A percentile compares a stretch with the other conserved stretches of the same genome.
Evolutionary conservation across 1,139 yeast species (phyloP).

Genomic region (Hemisphaericaspora xylanilytica): DNA sequence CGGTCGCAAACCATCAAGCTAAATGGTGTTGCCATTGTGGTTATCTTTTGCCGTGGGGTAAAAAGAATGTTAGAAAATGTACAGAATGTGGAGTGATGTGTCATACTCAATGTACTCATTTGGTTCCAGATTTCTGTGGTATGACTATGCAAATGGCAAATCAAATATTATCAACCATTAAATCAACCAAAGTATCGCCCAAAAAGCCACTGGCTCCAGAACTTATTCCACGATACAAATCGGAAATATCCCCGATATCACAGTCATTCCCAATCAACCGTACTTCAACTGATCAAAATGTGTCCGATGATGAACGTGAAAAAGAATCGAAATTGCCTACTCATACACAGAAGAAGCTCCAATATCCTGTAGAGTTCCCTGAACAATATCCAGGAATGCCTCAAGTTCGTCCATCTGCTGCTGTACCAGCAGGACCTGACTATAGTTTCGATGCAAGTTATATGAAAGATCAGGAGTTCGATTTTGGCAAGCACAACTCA

Average conservation of each 20-base stretch:
- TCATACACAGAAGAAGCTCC: slow-evolving; percentile 30
- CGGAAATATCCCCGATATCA: slow-evolving; percentile 10
- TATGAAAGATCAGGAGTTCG: slow-evolving; percentile 4
- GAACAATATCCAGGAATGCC: slow-evolving; percentile 17
- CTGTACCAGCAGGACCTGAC: slow-evolving; percentile 8
- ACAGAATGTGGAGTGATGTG: slow-evolving; percentile 94
- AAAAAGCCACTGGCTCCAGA: slow-evolving; percentile 14
- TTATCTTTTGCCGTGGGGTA: slow-evolving; percentile 90
- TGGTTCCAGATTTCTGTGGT: slow-evolving; percentile 97
- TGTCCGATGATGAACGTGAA: slow-evolving; percentile 30
- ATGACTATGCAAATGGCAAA: slow-evolving; percentile 98
- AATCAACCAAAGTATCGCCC: slow-evolving; percentile 49
- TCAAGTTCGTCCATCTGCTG: slow-evolving; percentile 11
- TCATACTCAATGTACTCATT: slow-evolving; percentile 86
- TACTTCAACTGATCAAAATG: slow-evolving; percentile 5
- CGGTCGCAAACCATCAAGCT: slow-evolving; percentile 87
- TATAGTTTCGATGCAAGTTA: slow-evolving; percentile 8
- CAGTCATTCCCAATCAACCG: slow-evolving; percentile 9
- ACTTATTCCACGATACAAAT: slow-evolving; percentile 2
- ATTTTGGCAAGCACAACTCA: slow-evolving; percentile 8
- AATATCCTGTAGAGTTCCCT: slow-evolving; percentile 34
- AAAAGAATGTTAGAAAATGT: slow-evolving; percentile 91
- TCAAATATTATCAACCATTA: slow-evolving; percentile 79
- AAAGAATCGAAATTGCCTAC: slow-evolving; percentile 34
- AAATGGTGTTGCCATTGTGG: slow-evolving; percentile 99